Conservation (phyloP, 2,329 filamentous ascomycete genomes). For the Fusarium dlaminii region DNA sequence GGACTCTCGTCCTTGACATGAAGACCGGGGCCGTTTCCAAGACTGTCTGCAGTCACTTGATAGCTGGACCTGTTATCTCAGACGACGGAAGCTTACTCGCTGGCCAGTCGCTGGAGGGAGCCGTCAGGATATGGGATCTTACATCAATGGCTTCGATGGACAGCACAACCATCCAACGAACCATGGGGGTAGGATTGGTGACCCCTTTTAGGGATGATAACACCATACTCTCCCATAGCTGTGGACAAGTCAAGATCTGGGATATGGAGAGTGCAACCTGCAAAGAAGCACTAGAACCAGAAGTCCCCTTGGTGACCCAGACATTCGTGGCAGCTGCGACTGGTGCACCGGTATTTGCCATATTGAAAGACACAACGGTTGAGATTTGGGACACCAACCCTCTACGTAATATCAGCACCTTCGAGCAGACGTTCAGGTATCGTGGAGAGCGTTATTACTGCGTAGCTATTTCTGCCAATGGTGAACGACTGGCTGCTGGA, state of each 20-base stretch:
- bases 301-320: too few species aligned
- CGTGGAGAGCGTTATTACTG: background rate
- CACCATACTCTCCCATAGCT: background rate
- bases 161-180: rapidly evolving
- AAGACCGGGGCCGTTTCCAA: background rate
- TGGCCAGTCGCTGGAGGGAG: background rate
- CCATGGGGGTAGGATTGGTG: background rate
- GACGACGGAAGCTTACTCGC: background rate
- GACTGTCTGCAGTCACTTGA: background rate
- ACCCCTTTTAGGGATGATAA: too few species aligned
- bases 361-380: rapidly evolving
- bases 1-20: background rate
- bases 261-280: background rate
- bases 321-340: background rate
- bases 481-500: background rate
- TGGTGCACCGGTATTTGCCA: background rate
- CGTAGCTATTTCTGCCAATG: background rate
- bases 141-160: background rate
- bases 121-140: background rate
- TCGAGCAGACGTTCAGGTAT: background rate
- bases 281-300: background rate
- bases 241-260: background rate
- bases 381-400: background rate
- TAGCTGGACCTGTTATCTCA: background rate
- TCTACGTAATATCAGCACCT: background rate